phyloP scores from a whole-genome alignment of 768 basidiomycete species.

The Pleurotus platypus region DNA sequence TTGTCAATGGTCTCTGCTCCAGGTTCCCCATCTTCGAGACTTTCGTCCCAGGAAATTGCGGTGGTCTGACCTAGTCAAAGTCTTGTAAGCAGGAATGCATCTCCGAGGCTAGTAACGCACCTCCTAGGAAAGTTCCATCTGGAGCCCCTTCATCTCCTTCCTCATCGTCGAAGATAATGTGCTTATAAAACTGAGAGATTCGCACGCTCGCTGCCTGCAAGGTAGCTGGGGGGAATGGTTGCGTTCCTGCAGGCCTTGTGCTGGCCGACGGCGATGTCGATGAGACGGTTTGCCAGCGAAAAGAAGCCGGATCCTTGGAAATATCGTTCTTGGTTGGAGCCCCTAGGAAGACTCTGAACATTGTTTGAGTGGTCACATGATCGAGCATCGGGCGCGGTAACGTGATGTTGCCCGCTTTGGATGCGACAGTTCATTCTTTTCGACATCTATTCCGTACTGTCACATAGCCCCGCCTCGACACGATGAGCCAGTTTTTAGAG shows the following conservation, averaged over 20 bases:
- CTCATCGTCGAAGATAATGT: conserved; percentile 62
- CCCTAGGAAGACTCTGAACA: conserved; percentile 27
- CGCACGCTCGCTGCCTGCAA: conserved; percentile 65
- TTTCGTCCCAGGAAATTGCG: conserved; percentile 12
- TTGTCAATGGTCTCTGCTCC: conserved; percentile 13
- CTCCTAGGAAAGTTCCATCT: conserved; percentile 13
- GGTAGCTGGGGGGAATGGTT: conserved; percentile 47
- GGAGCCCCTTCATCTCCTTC: conserved; percentile 18
- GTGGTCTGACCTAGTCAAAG: not conserved
- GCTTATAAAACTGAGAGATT: conserved; percentile 68
- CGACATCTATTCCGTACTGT: not conserved
- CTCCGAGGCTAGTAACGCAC: no score
- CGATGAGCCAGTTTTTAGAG: conserved; percentile 54
- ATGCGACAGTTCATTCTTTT: not conserved
- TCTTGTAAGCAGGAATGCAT: no score
- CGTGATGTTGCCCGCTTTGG: conserved; percentile 1
- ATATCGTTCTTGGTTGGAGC: conserved; percentile 37
- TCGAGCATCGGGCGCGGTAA: not conserved
- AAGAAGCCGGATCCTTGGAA: conserved; percentile 27
- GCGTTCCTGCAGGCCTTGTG: conserved; percentile 17
- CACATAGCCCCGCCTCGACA: not conserved
- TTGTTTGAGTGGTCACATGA: not conserved
- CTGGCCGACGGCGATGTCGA: conserved; percentile 13
- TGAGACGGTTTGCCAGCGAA: conserved; percentile 46
- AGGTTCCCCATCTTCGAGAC: conserved; percentile 9